These are phyloP conservation scores for Protomyces inundatus DNA, from an alignment of 1,139 yeast genomes.

Conservation along the genomic window DNA sequence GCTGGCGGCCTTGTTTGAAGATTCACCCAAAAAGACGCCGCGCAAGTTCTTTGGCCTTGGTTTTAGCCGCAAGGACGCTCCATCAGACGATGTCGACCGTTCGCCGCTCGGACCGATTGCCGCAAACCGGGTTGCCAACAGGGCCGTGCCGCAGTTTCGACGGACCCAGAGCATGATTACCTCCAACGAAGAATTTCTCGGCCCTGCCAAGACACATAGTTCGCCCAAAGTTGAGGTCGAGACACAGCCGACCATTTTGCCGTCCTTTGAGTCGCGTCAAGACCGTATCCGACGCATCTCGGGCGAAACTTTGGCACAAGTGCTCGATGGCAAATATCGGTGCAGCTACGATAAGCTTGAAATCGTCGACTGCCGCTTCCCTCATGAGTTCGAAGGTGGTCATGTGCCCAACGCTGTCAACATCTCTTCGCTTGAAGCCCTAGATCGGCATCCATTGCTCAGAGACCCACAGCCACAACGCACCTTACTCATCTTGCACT, in stretches of 20 bases:
- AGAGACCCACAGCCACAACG: conserved; percentile 37
- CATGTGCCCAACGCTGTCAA: conserved; percentile 82
- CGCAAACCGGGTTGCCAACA: conserved; percentile 23
- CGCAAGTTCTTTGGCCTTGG: conserved; percentile 24
- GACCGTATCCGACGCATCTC: conserved; percentile 23
- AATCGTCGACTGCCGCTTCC: conserved; percentile 83
- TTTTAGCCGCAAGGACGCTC: conserved; percentile 27
- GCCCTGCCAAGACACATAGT: conserved; percentile 32
- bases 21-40: conserved; percentile 27
- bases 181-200: conserved; percentile 41
- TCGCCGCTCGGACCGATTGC: conserved; percentile 29
- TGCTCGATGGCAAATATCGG: conserved; percentile 54
- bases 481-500: conserved; percentile 70
- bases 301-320: conserved; percentile 35
- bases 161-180: conserved; percentile 67
- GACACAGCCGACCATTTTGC: neutral
- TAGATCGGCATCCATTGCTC: conserved; percentile 47
- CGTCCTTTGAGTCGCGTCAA: conserved; percentile 27
- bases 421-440: conserved; percentile 61
- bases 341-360: conserved; percentile 55
- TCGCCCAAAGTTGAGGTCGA: neutral
- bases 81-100: conserved; percentile 25
- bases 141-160: conserved; percentile 43
- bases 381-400: conserved; percentile 87
- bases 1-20: conserved; percentile 27